Base-by-base conservation (phyloP, 805 yeast genomes). In the Saccharomycopsis sp. region DNA sequence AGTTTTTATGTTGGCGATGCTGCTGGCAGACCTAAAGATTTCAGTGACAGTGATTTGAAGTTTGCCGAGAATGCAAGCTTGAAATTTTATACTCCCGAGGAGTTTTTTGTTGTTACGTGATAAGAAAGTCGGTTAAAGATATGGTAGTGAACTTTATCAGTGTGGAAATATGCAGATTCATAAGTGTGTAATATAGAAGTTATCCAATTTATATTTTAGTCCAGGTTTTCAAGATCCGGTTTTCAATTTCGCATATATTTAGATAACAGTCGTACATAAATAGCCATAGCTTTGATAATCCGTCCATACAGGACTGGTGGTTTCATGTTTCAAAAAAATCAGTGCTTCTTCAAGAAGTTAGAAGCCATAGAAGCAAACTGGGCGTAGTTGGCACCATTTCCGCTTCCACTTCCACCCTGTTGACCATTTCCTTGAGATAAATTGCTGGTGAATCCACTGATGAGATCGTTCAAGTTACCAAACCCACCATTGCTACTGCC, bases 1-100 rank as follows among this genome's bases (percentile, higher is more conserved):
- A 80, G 89, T 54, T 75, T 84, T 56, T 94, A 72, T 68, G 91
- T 91, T n/a, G 99, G 99, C 3, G 99, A 92, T 73, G 98, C 98
- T 0, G 98, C 97, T 4, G 99, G 98, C 0, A 75, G 98, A 55
- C 65, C 67, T 1, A 69, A 66, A 0, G 98, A 92, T 69, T 87
- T 85, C 67, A 88, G 94, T 75, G 91, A 88, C 64, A 80, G 87
- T 53, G 99, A 92, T 69, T 70, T 68, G 62, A 67, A 60, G 57
- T 91, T 91, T 75, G 97, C 98, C 0, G 62, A 74, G 50, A 76
- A 73, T 18, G 66, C 79, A 1, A 81, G 80, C 0, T 51, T 90
- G 1, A 61, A 63, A 20, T 92, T 89, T 65, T 71, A 72, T 54
- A 72, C 82, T 0, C 98, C 98, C 0, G 97, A 92, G 64, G 84